Conservation (phyloP, 2,329 filamentous ascomycete genomes). For the Coniochaeta pulveracea region DNA sequence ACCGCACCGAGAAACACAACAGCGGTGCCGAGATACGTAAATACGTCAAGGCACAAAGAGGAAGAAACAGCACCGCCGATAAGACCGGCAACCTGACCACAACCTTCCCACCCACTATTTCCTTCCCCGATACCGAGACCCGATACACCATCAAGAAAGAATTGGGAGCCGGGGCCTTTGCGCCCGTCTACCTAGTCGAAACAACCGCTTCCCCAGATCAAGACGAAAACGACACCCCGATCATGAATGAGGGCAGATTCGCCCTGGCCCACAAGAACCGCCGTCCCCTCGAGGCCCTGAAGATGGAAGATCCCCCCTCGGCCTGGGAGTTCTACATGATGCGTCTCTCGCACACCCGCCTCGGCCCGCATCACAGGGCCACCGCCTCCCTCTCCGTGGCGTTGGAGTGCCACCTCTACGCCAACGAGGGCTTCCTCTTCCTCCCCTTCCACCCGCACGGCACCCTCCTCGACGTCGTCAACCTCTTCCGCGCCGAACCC, state of each 20-base stretch:
- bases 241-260: slow-evolving; percentile 51
- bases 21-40: slow-evolving; percentile 69
- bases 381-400: slow-evolving; percentile 69
- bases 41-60: slow-evolving; percentile 56
- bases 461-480: slow-evolving; percentile 89
- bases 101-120: slow-evolving; percentile 44
- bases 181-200: slow-evolving; percentile 87
- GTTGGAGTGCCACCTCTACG: slow-evolving; percentile 85
- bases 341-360: slow-evolving; percentile 64
- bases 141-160: slow-evolving; percentile 74
- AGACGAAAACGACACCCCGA: slow-evolving; percentile 30
- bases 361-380: slow-evolving; percentile 60
- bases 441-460: slow-evolving; percentile 83
- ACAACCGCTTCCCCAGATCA: slow-evolving; percentile 41
- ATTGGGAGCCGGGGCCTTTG: slow-evolving; percentile 87
- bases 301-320: slow-evolving; percentile 83
- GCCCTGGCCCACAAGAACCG: slow-evolving; percentile 31
- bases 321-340: slow-evolving; percentile 98
- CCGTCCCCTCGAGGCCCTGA: slow-evolving; percentile 71
- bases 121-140: slow-evolving; percentile 52
- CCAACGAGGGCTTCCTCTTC: slow-evolving; percentile 80
- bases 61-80: slow-evolving; percentile 36
- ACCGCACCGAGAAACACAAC: slow-evolving; percentile 50
- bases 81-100: slow-evolving; percentile 52
- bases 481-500: slow-evolving; percentile 63